Conservation (phyloP, 2,329 filamentous ascomycete genomes). For the Nothophoma quercina region DNA sequence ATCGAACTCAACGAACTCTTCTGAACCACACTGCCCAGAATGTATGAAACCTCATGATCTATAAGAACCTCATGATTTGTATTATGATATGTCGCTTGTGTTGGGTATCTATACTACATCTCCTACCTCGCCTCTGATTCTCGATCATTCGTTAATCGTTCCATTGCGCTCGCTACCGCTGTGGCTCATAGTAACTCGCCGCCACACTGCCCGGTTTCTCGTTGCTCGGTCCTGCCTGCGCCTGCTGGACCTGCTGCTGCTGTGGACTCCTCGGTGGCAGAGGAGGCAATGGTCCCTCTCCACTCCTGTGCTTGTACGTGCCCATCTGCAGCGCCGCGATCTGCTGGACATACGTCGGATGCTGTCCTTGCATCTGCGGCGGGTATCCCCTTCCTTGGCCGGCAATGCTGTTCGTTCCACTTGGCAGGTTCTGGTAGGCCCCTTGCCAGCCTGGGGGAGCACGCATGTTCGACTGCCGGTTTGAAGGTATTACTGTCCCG, state of each 20-base stretch:
- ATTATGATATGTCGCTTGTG: no score
- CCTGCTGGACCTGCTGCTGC: no score
- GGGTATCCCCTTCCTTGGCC: not conserved
- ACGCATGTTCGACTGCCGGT: conserved; percentile 22
- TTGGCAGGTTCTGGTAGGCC: conserved; percentile 1
- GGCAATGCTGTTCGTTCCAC: not conserved
- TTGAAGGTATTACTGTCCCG: conserved; percentile 39
- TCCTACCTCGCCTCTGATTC: not conserved
- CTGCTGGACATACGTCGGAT: not conserved
- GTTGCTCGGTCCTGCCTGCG: conserved; percentile 4
- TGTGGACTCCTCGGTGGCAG: conserved; percentile 1
- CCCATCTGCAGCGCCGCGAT: not conserved
- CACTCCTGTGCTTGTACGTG: not conserved
- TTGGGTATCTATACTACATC: not conserved
- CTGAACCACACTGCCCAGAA: no score
- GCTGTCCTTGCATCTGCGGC: not conserved
- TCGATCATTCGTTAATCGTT: not conserved
- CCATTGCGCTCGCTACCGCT: not conserved
- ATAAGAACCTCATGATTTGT: no score
- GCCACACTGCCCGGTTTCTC: conserved; percentile 5
- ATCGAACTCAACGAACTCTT: no score
- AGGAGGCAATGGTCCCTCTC: not conserved
- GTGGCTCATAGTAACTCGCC: conserved; percentile 16
- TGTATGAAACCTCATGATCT: no score
- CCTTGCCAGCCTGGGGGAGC: not conserved